A percentile compares a stretch with the other conserved stretches of the same genome.
These are phyloP conservation scores for Gossypium davidsonii DNA, from an alignment of 441 rosid species.

Conservation along the genomic window DNA sequence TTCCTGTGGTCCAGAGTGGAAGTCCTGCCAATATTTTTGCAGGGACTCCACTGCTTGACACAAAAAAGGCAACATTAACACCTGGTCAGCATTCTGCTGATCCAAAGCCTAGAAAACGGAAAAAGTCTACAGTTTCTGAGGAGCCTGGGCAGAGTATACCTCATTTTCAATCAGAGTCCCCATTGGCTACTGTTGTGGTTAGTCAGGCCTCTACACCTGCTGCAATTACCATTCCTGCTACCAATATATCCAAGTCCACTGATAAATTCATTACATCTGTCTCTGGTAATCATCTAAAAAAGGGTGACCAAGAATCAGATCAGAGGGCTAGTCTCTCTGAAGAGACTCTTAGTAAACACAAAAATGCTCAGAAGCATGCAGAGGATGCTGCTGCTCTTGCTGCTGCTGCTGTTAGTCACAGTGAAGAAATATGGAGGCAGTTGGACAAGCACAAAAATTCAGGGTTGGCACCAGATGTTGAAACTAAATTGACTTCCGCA, in stretches of 20 bases:
- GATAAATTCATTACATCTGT: constrained; percentile 38
- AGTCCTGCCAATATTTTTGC: constrained; percentile 37
- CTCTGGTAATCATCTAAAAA: constrained; percentile 35
- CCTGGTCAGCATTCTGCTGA: constrained; percentile 49
- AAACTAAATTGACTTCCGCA: constrained; percentile 69
- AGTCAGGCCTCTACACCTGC: constrained; percentile 33
- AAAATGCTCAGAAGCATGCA: constrained; percentile 72
- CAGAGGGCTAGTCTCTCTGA: constrained; percentile 50
- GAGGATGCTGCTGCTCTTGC: constrained; percentile 83
- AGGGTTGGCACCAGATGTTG: constrained; percentile 49
- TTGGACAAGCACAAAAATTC: constrained; percentile 54
- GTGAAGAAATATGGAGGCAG: constrained; percentile 71
- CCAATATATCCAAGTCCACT: constrained; percentile 33
- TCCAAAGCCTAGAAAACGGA: constrained; percentile 72
- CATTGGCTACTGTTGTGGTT: constrained; percentile 35
- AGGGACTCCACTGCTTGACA: constrained; percentile 42
- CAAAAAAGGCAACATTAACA: constrained; percentile 35
- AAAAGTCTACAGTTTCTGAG: constrained; percentile 49
- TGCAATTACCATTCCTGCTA: constrained; percentile 34
- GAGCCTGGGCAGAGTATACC: constrained; percentile 38
- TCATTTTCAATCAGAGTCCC: constrained; percentile 39
- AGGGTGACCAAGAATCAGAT: constrained; percentile 30
- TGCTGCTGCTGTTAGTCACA: constrained; percentile 61
- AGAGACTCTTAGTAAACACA: constrained; percentile 52
- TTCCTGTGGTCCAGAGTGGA: constrained; percentile 34